Evolutionary conservation across 768 basidiomycete genomes (phyloP), one percentile per base, ranked within the genome.

Genomic region (Chalciporus piperatus): DNA sequence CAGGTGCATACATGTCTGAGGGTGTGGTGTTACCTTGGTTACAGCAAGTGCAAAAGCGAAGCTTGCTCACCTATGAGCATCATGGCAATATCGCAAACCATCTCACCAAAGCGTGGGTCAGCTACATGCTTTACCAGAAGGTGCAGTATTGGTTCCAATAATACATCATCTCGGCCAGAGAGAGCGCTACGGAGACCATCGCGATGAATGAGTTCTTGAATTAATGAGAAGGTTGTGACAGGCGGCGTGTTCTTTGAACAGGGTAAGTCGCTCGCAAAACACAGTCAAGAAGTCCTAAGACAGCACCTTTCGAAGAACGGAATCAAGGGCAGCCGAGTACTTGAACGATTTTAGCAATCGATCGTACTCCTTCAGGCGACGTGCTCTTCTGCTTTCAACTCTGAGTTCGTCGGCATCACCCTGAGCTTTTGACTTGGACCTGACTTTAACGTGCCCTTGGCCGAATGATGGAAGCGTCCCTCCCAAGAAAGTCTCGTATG

Each of bases 311-410:
- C 82, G 82, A 51, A 98, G 70, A 12, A 95, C 94, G 6, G 92
- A 84, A 71, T 99, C 96, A 48, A 99, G 72, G 5, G 97, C 97
- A 32, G 92, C 92, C 8, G 88, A 87, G 69, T 99, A 98, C 63
- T 90, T 91, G 78, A 98, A 99, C 35, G 73, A 76, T 69, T 98
- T 98, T 44, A 99, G 75, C 46, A 92, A 73, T 60, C 82, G 82
- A 68, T 99, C 97, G 70, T 97, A 97, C 49, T 92, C 87, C 67
- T 81, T 87, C 42, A 98, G 71, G 54, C 82, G 79, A 65, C 79
- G 85, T 65, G 72, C 80, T 52, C 85, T 78, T 66, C 80, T 81
- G 50, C 76, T 83, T 70, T 92, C 87, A 14, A 96, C 79, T 57
- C 81, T 82, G 49, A 90, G 77, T 66, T 98, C 95, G 51, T 90